Base-by-base conservation (phyloP, 2,329 filamentous ascomycete genomes). In the Trematosphaeria pertusa region DNA sequence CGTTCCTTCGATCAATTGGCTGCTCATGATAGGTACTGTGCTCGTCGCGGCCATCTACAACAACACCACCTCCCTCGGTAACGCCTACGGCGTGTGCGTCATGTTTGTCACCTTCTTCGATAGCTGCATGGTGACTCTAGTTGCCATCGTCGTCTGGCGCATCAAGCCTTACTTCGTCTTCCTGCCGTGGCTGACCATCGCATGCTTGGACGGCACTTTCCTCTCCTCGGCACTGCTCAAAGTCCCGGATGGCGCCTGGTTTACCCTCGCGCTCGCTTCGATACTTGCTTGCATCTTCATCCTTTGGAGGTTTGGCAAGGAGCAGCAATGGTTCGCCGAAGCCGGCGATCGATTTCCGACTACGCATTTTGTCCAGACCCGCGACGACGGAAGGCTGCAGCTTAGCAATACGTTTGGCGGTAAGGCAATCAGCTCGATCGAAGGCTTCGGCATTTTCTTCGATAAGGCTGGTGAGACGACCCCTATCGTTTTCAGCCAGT, bases 91-190 rank as follows among this genome's bases (percentile, higher is more conserved):
- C 30, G 85, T 89, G 6, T 92, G 88, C 56, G 88, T 92, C 64
- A 89, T 91, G 58, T 82, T 89, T 37, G 88, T 91, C 33, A 89
- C 88, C 0, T 89, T 91, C 65, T 85, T 92, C 61, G 87, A 87
- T 43, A 91, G 88, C 0, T 87, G 81, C 67, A 85, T 93, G 79
- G 85, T 90, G 1, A 81, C 86, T 0, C 74, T 92, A 1, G 86
- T 87, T 1, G 85, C 88, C 0, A 77, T 91, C 2, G 77, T 91
- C 28, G 85, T 90, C 30, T 92, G 88, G 88, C 78, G 82, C 15
- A 67, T 87, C 19, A 80, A 81, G 2, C 74, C 82, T 1, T 77
- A 78, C 41, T 56, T 86, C n/a, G 84, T 91, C 6, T 61, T 85
- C 26, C 58, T 84, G 0, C 75, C 83, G 1, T 89, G 84, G 72